A percentile compares a stretch with the other conserved stretches of the same genome.
Conservation (phyloP, 2,329 filamentous ascomycete species). For the Aspergillus niger region DNA sequence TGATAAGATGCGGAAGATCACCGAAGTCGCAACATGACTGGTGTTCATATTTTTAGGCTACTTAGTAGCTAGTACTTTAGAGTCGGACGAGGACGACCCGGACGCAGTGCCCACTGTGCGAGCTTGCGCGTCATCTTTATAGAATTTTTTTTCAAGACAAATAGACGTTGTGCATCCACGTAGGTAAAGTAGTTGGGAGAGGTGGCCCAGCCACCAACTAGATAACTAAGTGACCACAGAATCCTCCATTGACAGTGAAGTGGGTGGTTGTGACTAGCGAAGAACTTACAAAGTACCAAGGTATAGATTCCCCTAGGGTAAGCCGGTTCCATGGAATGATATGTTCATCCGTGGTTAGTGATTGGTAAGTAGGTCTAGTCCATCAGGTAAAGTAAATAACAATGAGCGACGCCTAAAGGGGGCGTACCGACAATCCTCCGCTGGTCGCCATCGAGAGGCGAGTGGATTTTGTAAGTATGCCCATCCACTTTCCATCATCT, state of each 20-base stretch:
- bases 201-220: not conserved
- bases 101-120: not conserved
- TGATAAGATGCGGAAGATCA: slow-evolving; percentile 3
- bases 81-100: not conserved
- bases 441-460: not conserved
- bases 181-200: not conserved
- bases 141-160: too few species aligned
- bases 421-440: not conserved
- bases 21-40: not conserved
- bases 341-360: not conserved
- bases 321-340: not conserved
- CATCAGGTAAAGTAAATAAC: not conserved
- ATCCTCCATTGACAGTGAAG: not conserved
- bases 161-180: not conserved
- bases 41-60: not conserved
- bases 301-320: not conserved
- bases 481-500: not conserved
- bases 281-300: not conserved
- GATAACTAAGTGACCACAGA: too few species aligned
- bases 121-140: not conserved
- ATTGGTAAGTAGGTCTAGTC: not conserved
- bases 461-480: not conserved
- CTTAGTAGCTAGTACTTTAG: too few species aligned
- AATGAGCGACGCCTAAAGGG: not conserved
- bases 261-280: not conserved